Base-by-base conservation (phyloP, 805 yeast genomes). In the Yarrowia phangngaensis region DNA sequence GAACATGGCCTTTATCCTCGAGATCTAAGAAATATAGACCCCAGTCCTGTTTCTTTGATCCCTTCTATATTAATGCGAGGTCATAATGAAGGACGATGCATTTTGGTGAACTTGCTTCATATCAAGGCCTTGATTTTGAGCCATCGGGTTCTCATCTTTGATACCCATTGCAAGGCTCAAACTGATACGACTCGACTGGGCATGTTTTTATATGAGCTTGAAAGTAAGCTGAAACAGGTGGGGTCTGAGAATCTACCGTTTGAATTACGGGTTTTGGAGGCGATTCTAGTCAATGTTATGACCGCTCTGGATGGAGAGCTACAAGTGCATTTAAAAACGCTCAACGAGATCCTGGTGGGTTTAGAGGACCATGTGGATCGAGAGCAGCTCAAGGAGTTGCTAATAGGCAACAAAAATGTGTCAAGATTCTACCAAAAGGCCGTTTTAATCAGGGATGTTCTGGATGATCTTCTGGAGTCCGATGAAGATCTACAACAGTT, bases 221-320 rank as follows among this genome's bases (percentile, higher is more conserved):
- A 84, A 58, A 71, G 80, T 50, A 86, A 84, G 62, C 70, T 88
- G 26, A 48, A 46, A 27, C 31, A 30, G 20, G 4, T 27, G 17
- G 26, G 60, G 56, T 16, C 54, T 56, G n/a, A 64, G 64, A 9
- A 59, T 67, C 8, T 78, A 57, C 68, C 72, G 13, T 89, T 82
- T 63, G 97, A 89, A 61, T 84, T 86, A 61, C 71, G 79, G 50
- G 95, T 92, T 0, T 63, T 89, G 51, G 97, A 89, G 62, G 78
- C 87, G 33, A 84, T 89, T 6, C 66, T 89, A 50, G 78, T 87
- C 51, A 84, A 84, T 59, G 88, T 89, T 0, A 79, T 85, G 78
- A 78, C 87, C 8, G 75, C 78, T 35, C 66, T 89, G 35, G 96
- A 87, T 55, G 74, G 85, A 0, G 95, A 88, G 56, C 70, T 84